A percentile compares a stretch with the other conserved stretches of the same genome.
Conservation (phyloP, 768 basidiomycete species). For the Psilocybe sp. region DNA sequence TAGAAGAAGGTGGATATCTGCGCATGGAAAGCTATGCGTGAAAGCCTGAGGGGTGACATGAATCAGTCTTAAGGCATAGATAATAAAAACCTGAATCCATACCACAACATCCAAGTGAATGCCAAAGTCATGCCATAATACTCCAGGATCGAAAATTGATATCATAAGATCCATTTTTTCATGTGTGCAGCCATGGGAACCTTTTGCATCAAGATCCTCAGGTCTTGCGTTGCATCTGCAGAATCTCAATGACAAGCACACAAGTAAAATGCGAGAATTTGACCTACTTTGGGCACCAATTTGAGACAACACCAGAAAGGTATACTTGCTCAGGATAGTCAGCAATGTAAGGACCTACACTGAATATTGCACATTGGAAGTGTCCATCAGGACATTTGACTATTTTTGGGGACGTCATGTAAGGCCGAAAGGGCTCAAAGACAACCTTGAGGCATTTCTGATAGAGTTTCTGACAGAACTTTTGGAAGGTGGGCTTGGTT, state of each 20-base stretch:
- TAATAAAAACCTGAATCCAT: neutral
- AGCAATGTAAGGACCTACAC: slow-evolving; percentile 31
- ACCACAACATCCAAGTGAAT: slow-evolving; percentile 15
- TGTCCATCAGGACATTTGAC: slow-evolving; percentile 31
- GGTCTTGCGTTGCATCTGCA: slow-evolving; percentile 20
- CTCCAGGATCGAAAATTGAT: no score
- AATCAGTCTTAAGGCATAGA: neutral
- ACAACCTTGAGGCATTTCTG: slow-evolving; percentile 19
- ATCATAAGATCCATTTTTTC: no score
- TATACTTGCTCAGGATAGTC: slow-evolving; percentile 38
- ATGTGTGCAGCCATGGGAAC: slow-evolving; percentile 13
- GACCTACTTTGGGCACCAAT: slow-evolving; percentile 23
- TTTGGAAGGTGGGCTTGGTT: slow-evolving; percentile 13
- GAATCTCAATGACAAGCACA: neutral
- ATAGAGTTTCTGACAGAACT: slow-evolving; percentile 23
- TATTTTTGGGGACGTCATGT: slow-evolving; percentile 20
- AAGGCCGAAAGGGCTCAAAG: slow-evolving; percentile 11
- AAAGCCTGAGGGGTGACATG: slow-evolving; percentile 23
- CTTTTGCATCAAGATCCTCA: slow-evolving; percentile 14
- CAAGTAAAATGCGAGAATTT: no score
- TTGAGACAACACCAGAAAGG: slow-evolving; percentile 21
- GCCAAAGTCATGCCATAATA: slow-evolving; percentile 31
- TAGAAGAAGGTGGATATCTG: slow-evolving; percentile 32
- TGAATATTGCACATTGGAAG: slow-evolving; percentile 24
- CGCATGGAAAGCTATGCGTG: slow-evolving; percentile 26